Conservation (phyloP, 768 basidiomycete genomes). For the Collybia mongolica region DNA sequence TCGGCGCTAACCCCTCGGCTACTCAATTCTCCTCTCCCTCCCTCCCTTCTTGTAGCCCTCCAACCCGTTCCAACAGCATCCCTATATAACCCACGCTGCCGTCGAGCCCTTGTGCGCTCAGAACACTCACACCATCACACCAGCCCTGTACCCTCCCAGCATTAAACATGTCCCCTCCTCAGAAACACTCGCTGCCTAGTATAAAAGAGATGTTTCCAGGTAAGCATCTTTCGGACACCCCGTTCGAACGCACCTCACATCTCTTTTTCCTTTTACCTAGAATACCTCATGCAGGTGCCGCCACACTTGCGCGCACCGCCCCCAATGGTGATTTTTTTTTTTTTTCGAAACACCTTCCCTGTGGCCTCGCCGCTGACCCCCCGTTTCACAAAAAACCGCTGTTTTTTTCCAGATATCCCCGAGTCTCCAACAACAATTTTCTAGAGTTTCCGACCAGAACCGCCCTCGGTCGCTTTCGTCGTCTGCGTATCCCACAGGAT, state of each 20-base stretch:
- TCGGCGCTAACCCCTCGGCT: conserved; percentile 17
- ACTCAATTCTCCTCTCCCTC: background rate
- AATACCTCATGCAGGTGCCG: conserved; percentile 10
- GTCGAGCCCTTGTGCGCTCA: background rate
- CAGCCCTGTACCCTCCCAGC: background rate
- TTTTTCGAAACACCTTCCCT: background rate
- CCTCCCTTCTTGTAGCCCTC: background rate
- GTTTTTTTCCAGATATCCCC: background rate
- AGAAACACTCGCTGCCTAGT: background rate
- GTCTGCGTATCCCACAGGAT: background rate
- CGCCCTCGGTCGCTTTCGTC: background rate
- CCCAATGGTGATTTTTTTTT: background rate
- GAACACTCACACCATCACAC: background rate
- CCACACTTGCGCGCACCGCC: conserved; percentile 9
- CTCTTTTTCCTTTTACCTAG: background rate
- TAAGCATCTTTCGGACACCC: conserved; percentile 14
- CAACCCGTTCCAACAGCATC: background rate
- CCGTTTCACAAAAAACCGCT: background rate
- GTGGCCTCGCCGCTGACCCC: background rate
- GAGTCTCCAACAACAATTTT: background rate
- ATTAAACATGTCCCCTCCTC: conserved; percentile 29
- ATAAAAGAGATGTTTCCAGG: conserved; percentile 46
- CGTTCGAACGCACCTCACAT: background rate
- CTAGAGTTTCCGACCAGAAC: background rate
- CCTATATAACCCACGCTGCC: background rate